Conservation (phyloP, 805 yeast species). For the Spathaspora arborariae region DNA sequence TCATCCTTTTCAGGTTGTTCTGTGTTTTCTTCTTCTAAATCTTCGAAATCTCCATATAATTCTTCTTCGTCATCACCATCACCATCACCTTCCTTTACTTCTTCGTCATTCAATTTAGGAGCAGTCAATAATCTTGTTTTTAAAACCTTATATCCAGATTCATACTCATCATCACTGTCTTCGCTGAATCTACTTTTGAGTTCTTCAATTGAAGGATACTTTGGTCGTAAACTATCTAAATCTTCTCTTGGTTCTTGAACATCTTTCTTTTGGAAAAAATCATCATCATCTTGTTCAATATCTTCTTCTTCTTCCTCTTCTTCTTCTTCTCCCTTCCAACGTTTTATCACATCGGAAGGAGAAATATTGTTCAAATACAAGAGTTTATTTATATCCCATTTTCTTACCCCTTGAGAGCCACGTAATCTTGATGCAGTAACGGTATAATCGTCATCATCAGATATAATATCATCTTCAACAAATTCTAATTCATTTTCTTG, state of each 20-base stretch:
- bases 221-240: conserved; percentile 36
- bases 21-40: conserved; percentile 38
- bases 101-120: conserved; percentile 39
- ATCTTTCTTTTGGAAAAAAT: conserved; percentile 53
- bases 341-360: conserved; percentile 65
- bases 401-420: conserved; percentile 37
- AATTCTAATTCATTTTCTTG: conserved; percentile 36
- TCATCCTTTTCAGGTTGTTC: conserved; percentile 24
- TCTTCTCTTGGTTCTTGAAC: conserved; percentile 22
- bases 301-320: conserved; percentile 41
- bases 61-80: conserved; percentile 43
- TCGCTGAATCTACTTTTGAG: conserved; percentile 46
- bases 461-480: conserved; percentile 46
- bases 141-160: conserved; percentile 38
- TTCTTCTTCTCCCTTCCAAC: conserved; percentile 61
- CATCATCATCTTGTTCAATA: conserved; percentile 44
- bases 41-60: conserved; percentile 55
- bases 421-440: conserved; percentile 59
- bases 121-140: conserved; percentile 51
- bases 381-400: conserved; percentile 81
- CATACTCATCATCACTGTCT: conserved; percentile 34
- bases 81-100: conserved; percentile 24
- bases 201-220: conserved; percentile 37
- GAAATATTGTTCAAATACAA: conserved; percentile 75
- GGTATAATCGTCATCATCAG: conserved; percentile 37